A percentile compares a stretch with the other conserved stretches of the same genome.
phyloP scores from a whole-genome alignment of 306 rosid species.

The Cucurbita ficifolia region DNA sequence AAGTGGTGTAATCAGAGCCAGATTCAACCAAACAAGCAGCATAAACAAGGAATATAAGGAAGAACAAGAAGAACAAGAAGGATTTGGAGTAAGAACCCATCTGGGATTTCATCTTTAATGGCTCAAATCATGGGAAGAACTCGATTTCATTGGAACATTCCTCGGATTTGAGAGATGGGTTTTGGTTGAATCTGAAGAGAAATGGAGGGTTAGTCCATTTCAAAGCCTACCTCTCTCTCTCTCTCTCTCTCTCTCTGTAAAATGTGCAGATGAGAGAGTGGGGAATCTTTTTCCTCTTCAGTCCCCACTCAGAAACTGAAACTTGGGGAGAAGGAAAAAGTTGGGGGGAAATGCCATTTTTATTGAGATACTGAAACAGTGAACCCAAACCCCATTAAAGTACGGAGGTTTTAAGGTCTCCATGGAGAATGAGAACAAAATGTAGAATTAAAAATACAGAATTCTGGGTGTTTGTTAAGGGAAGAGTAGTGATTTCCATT shows the following conservation, averaged over 20 bases:
- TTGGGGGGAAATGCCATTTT: neutral
- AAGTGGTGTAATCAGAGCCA: constrained; percentile 44
- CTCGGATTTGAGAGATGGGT: neutral
- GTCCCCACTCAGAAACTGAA: neutral
- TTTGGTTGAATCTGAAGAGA: neutral
- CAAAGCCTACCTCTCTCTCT: neutral
- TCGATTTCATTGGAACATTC: neutral
- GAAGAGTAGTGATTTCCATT: neutral
- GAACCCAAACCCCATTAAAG: neutral
- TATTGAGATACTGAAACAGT: neutral
- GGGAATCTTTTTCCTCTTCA: neutral
- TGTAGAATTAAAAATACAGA: neutral
- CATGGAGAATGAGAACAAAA: neutral
- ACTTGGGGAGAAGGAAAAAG: neutral
- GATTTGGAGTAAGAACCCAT: constrained; percentile 42
- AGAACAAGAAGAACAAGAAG: constrained; percentile 16
- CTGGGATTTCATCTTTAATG: constrained; percentile 8
- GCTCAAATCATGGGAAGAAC: constrained; percentile 29
- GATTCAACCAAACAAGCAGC: constrained; percentile 19
- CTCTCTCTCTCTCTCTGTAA: neutral
- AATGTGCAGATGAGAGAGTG: neutral
- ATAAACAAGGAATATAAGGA: constrained; percentile 1
- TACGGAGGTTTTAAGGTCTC: neutral
- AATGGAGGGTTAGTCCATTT: neutral
- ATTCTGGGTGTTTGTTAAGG: neutral